Base-by-base conservation (phyloP, 2,329 filamentous ascomycete species). In the Aureobasidium sp. region DNA sequence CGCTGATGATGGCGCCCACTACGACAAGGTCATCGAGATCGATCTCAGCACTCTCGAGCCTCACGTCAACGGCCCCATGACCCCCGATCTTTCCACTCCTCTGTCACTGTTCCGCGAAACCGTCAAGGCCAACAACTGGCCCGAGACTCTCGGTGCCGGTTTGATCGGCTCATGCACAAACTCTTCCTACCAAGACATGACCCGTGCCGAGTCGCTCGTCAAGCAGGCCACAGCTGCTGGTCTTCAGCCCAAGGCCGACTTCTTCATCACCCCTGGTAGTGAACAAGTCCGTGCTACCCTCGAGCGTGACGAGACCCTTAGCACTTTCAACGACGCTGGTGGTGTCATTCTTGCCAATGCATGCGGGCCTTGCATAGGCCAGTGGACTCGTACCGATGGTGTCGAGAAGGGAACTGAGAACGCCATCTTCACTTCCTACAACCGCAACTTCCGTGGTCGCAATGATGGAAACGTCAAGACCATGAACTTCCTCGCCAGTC, bases 111-210 rank as follows among this genome's bases (percentile, higher is more conserved):
- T 99, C 79, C 91, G 91, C 72, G 83, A 90, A 63, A 87, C 88
- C 1, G 90, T 97, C 26, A 82, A 88, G 75, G 82, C 88, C 69
- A 91, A 97, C 75, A 80, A 88, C 56, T 99, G 94, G 94, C 94
- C 94, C 2, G 84, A 90, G 72, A 91, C 87, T 66, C 88, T 99
- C 65, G 94, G 91, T 13, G 93, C 94, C 29, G 92, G 92, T 57
- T 83, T 99, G 61, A 99, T 99, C 72, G 94, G 94, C 64, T 96
- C 91, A 78, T 99, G 94, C 81, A 99, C 94, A 56, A 99, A 99
- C 82, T 96, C 90, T 75, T 97, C 94, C 2, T 99, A 97, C 75
- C 89, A 97, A 77, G 94, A 99, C 74, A 99, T 99, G 94, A 95
- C 92, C 39, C 88, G 93, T 65, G 90, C 92, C 15, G 93, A 97